A percentile compares a stretch with the other conserved stretches of the same genome.
These are phyloP conservation scores for Leishmania amazonensis DNA, from an alignment of 208 protist species.

Conservation along the genomic window DNA sequence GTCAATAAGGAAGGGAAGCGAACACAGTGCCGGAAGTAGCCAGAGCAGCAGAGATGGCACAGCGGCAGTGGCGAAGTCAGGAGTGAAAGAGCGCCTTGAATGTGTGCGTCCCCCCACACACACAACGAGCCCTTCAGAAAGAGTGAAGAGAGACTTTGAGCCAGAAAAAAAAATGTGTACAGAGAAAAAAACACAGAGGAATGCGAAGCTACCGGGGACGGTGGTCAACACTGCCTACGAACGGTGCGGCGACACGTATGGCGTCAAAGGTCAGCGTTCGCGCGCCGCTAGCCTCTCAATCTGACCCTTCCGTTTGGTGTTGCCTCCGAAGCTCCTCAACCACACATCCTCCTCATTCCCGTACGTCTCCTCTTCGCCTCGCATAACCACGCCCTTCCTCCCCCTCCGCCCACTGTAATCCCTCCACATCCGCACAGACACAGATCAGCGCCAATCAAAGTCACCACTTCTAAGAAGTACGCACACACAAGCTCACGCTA, in stretches of 20 bases:
- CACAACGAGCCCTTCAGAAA: not conserved
- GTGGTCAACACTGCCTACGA: not conserved
- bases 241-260: not conserved
- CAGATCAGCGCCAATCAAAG: not conserved
- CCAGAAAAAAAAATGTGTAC: not conserved
- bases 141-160: not conserved
- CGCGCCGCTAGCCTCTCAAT: not conserved
- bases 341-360: not conserved
- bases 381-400: not conserved
- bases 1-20: not conserved
- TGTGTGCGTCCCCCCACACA: no score
- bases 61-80: not conserved
- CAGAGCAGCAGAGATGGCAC: not conserved
- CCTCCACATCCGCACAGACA: not conserved
- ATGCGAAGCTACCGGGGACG: not conserved
- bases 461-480: not conserved
- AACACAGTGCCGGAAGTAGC: not conserved
- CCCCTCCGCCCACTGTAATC: not conserved
- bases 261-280: not conserved
- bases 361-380: not conserved
- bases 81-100: not conserved
- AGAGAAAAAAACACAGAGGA: not conserved
- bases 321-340: not conserved
- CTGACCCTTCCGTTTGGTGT: not conserved
- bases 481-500: not conserved